Percentiles rank a stretch among this genome's conserved stretches.
Evolutionary conservation across 495 filamentous ascomycete species (phyloP).

Genomic region (Trichoderma erinaceum): DNA sequence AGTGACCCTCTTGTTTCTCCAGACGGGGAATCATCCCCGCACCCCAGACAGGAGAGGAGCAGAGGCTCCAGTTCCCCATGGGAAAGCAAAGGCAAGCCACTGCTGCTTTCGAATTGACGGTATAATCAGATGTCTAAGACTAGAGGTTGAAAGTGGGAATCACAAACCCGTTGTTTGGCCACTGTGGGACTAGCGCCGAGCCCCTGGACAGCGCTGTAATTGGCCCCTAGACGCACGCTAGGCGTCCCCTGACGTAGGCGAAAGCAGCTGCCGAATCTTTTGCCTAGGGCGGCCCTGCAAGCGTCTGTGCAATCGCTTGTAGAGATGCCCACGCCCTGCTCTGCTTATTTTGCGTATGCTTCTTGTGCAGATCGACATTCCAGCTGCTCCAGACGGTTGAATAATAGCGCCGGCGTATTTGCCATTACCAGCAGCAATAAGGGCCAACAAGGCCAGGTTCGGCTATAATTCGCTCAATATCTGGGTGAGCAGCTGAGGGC

Average conservation of each 20-base stretch:
- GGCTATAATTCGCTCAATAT: neutral
- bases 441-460: neutral
- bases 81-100: neutral
- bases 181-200: neutral
- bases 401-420: neutral
- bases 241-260: slow-evolving; percentile 9
- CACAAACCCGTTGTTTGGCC: neutral
- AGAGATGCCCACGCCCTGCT: too few relatives aligned
- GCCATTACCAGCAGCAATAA: neutral
- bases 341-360: neutral
- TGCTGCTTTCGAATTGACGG: neutral
- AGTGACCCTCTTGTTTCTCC: neutral
- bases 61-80: slow-evolving; percentile 11
- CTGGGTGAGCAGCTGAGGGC: neutral
- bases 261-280: neutral
- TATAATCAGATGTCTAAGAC: neutral
- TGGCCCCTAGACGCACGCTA: neutral
- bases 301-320: neutral
- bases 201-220: slow-evolving; percentile 12
- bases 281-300: neutral
- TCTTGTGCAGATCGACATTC: neutral
- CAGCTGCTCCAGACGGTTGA: neutral
- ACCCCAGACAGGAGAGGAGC: slow-evolving; percentile 8
- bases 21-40: slow-evolving; percentile 1
- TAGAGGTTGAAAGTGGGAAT: slow-evolving; percentile 6